These are phyloP conservation scores for Lactifluus piperatus DNA, from an alignment of 768 basidiomycete species.

Conservation along the genomic window DNA sequence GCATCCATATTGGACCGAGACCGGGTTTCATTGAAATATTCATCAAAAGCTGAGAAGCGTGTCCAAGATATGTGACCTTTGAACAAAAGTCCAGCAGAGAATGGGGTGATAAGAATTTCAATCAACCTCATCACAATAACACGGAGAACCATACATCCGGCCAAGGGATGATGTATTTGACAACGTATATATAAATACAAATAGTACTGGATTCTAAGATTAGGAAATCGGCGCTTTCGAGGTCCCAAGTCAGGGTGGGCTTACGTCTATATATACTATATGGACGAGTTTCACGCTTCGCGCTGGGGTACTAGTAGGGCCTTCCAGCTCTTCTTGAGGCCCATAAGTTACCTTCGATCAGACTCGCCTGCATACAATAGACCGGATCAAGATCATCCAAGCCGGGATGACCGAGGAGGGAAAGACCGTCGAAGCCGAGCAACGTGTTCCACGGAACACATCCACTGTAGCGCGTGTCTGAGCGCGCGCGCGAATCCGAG, in stretches of 20 bases:
- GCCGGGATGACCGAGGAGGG: conserved; percentile 79
- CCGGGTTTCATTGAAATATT: not conserved
- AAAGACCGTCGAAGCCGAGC: conserved; percentile 84
- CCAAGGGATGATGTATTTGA: not conserved
- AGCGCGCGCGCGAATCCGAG: no score
- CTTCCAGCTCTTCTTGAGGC: conserved; percentile 60
- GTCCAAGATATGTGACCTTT: not conserved
- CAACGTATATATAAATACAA: not conserved
- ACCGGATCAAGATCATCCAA: conserved; percentile 86
- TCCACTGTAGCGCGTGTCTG: no score
- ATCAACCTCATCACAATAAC: not conserved
- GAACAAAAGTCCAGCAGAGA: not conserved
- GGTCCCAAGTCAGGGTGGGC: not conserved
- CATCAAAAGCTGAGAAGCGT: not conserved
- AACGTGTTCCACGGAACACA: conserved; percentile 92
- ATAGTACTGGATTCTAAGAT: not conserved
- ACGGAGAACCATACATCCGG: not conserved
- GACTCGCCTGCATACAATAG: conserved; percentile 84
- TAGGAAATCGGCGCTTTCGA: no score
- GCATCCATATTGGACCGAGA: not conserved
- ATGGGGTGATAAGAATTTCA: not conserved
- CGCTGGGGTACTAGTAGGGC: conserved; percentile 43
- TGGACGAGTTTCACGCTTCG: not conserved
- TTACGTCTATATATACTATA: not conserved
- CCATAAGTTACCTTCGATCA: conserved; percentile 64